Percentiles rank a stretch among this genome's conserved stretches.
These are phyloP conservation scores for Schizochytrium sp. DNA, from an alignment of 108 stramenopile genomes.

Conservation along the genomic window DNA sequence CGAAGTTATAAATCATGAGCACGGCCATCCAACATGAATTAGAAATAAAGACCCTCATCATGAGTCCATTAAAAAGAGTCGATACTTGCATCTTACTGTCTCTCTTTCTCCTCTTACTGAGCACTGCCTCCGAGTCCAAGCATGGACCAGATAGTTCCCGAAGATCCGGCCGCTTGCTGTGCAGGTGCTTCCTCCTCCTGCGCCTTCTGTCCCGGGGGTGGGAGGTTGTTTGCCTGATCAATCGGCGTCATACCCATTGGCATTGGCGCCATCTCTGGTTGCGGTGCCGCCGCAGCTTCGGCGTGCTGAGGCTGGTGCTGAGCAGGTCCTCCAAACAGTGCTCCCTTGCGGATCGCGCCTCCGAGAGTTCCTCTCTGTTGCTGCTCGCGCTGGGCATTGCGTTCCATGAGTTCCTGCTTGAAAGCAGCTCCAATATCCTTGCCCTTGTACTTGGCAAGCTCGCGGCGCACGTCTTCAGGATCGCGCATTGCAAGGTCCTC, in stretches of 20 bases:
- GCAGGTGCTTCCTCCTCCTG: not conserved
- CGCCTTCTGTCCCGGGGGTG: constrained; percentile 1
- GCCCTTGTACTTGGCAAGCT: constrained; percentile 45
- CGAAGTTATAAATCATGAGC: too few species aligned
- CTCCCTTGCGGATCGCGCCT: constrained; percentile 51
- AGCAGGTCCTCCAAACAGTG: constrained; percentile 17
- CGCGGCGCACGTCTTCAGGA: not conserved
- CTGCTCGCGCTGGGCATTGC: not conserved
- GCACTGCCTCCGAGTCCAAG: not conserved
- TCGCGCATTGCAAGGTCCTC: constrained; percentile 70
- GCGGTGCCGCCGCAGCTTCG: not conserved
- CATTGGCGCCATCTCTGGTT: not conserved
- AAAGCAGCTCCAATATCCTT: constrained; percentile 56
- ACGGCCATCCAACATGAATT: too few species aligned
- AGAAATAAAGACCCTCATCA: too few species aligned
- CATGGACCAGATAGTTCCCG: constrained; percentile 12
- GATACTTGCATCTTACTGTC: too few species aligned
- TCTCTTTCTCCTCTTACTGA: too few species aligned
- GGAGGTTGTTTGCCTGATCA: constrained; percentile 34
- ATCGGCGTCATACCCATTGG: constrained; percentile 7
- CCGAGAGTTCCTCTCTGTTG: constrained; percentile 8
- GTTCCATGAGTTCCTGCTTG: constrained; percentile 35
- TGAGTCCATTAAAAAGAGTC: too few species aligned
- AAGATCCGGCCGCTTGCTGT: not conserved
- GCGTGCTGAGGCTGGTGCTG: not conserved